Evolutionary conservation across 768 basidiomycete species (phyloP), one percentile per base, ranked within the genome.

Genomic region (Tremella yokohamensis): DNA sequence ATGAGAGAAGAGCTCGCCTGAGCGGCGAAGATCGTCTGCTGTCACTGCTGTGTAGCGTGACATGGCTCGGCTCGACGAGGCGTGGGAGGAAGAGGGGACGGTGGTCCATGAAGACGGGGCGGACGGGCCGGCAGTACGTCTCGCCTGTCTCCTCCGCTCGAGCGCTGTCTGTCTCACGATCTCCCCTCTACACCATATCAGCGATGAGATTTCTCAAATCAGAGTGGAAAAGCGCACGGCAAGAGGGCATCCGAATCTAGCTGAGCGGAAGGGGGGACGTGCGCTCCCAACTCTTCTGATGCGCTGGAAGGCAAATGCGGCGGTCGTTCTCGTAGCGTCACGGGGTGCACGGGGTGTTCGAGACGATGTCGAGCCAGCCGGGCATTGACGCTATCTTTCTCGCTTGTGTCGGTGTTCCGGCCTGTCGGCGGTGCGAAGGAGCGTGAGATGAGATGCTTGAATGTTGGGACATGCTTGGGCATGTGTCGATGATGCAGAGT

Each of bases 391-490:
- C 42, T 18, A 45, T n/a, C n/a, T 16, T 45, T 22, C 15, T 45
- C 22, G n/a, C 22, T 45, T 22, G n/a, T 45, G n/a, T 45, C 42
- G n/a, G n/a, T 45, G 42, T 45, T 45, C 15, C 42, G 42, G 42
- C n/a, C 29, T 34, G 29, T 34, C 11, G 4, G 29, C 6, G 42
- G n/a, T n/a, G 22, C n/a, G 42, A 45, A 45, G 6, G 42, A 45
- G n/a, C 42, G 42, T 22, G 42, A 45, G 42, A 71, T 15, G 47
- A 71, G 64, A 29, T 71, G 66, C 25, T 71, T 71, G 64, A 71
- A 71, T 3, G 64, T 60, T 0, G 66, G 69, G 8, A 66, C 56
- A 61, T 71, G 69, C 50, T 68, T 71, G 29, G 69, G 69, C 69
- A 71, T 71, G 34, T 45, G 47, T 29, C 15, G 22, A 47, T 11